These are phyloP conservation scores for Lachancea lanzarotensis DNA, from an alignment of 805 yeast species.

Conservation along the genomic window DNA sequence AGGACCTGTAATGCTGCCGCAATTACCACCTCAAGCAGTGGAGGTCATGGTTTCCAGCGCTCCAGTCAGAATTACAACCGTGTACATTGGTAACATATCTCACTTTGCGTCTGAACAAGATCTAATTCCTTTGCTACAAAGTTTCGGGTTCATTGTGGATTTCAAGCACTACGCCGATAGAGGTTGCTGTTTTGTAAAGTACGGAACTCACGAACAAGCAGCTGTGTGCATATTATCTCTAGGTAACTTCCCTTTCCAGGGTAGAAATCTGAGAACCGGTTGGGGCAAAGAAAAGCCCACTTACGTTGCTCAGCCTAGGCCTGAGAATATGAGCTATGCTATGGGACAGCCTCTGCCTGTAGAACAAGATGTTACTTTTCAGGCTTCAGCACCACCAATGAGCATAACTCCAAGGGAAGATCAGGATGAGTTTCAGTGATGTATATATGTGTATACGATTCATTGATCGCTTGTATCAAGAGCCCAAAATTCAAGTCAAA, in stretches of 20 bases:
- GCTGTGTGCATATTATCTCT: conserved; percentile 81
- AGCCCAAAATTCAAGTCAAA: background rate
- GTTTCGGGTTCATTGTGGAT: conserved; percentile 77
- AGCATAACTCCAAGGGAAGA: conserved; percentile 7
- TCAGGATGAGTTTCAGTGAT: conserved; percentile 4
- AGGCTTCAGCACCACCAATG: conserved; percentile 6
- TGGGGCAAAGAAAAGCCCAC: conserved; percentile 69
- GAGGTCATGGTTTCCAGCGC: conserved; percentile 70
- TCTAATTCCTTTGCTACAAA: conserved; percentile 64
- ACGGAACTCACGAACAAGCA: conserved; percentile 81
- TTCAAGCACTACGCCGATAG: conserved; percentile 71
- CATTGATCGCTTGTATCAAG: background rate
- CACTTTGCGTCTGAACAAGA: conserved; percentile 69
- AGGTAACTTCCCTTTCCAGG: conserved; percentile 61
- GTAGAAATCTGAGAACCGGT: conserved; percentile 73
- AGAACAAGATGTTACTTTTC: background rate
- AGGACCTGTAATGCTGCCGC: conserved; percentile 28
- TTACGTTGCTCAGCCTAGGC: conserved; percentile 26
- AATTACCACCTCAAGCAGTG: conserved; percentile 48
- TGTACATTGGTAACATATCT: conserved; percentile 79
- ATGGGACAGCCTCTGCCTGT: conserved; percentile 8
- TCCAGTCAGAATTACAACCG: conserved; percentile 64
- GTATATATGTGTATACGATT: background rate
- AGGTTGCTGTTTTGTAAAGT: conserved; percentile 85
- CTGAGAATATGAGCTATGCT: conserved; percentile 14